These are phyloP conservation scores for Melampsora larici-populina DNA, from an alignment of 1,284 basidiomycete genomes.

Conservation along the genomic window DNA sequence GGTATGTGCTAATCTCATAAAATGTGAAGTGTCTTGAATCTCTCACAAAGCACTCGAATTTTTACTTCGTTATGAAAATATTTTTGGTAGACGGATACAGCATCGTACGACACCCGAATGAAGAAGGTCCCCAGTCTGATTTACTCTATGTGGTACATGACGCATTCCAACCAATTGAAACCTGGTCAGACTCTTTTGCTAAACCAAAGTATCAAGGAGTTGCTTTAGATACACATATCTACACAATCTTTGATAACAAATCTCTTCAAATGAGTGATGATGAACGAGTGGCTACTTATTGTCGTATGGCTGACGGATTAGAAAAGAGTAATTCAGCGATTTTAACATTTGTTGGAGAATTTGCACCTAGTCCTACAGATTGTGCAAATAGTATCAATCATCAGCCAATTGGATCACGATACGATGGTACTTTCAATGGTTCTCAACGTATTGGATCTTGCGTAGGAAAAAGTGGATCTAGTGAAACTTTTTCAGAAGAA, in stretches of 20 bases:
- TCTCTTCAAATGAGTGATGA: constrained; percentile 17
- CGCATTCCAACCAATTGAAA: constrained; percentile 73
- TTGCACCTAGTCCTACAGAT: constrained; percentile 28
- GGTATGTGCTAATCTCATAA: constrained; percentile 30
- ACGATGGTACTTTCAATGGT: constrained; percentile 51
- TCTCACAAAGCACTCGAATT: constrained; percentile 57
- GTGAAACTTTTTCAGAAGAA: constrained; percentile 66
- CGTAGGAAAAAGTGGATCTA: constrained; percentile 66
- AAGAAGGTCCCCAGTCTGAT: background rate
- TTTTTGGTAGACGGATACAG: constrained; percentile 11
- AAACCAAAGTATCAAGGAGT: constrained; percentile 62
- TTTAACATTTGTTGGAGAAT: constrained; percentile 30
- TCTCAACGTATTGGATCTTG: constrained; percentile 66
- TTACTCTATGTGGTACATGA: constrained; percentile 66
- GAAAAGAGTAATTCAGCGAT: constrained; percentile 20
- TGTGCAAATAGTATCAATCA: constrained; percentile 19
- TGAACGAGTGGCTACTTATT: constrained; percentile 11
- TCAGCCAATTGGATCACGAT: constrained; percentile 52
- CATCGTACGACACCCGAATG: background rate
- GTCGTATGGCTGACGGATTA: background rate
- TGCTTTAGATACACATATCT: constrained; percentile 62
- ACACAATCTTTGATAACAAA: constrained; percentile 13
- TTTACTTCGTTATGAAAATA: constrained; percentile 53
- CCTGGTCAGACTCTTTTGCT: constrained; percentile 69
- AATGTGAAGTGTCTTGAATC: constrained; percentile 8